A percentile compares a stretch with the other conserved stretches of the same genome.
phyloP scores from a whole-genome alignment of 2,329 filamentous ascomycete species.

The Trichothecium roseum region DNA sequence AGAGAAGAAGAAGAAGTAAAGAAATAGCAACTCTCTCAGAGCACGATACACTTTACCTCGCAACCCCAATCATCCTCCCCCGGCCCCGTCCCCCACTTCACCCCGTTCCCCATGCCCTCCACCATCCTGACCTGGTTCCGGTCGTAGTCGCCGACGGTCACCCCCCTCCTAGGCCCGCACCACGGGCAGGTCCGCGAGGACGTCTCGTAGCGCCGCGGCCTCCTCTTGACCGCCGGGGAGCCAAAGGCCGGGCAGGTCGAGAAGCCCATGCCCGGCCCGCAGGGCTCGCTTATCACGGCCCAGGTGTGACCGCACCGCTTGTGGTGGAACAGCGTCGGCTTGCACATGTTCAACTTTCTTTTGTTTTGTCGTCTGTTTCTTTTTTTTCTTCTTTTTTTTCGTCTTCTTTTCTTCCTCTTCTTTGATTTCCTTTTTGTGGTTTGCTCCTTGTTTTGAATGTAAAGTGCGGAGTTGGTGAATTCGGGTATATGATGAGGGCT shows the following conservation, averaged over 20 bases:
- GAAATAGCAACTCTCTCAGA: conserved; percentile 19
- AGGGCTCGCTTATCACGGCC: conserved; percentile 35
- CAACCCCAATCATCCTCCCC: conserved; percentile 23
- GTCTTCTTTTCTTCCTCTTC: not conserved
- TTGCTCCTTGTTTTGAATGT: not conserved
- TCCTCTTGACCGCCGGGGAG: conserved; percentile 18
- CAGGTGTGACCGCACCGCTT: conserved; percentile 41
- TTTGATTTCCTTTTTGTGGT: not conserved
- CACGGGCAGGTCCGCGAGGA: conserved; percentile 27
- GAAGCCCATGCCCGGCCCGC: conserved; percentile 40
- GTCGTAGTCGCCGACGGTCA: conserved; percentile 27
- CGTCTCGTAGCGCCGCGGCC: conserved; percentile 24
- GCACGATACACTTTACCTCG: conserved; percentile 15
- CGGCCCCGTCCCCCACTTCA: conserved; percentile 38
- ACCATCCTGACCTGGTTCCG: conserved; percentile 37
- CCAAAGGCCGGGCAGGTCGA: conserved; percentile 32
- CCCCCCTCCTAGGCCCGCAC: conserved; percentile 20
- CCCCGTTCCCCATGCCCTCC: conserved; percentile 27
- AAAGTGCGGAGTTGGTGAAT: not conserved
- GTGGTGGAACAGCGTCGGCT: conserved; percentile 35
- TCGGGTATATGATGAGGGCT: too few relatives aligned
- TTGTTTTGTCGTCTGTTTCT: too few relatives aligned
- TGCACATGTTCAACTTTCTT: conserved; percentile 29
- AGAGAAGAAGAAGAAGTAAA: too few relatives aligned
- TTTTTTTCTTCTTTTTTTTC: too few relatives aligned